Conservation (phyloP, 805 yeast genomes). For the Starmerella powellii region DNA sequence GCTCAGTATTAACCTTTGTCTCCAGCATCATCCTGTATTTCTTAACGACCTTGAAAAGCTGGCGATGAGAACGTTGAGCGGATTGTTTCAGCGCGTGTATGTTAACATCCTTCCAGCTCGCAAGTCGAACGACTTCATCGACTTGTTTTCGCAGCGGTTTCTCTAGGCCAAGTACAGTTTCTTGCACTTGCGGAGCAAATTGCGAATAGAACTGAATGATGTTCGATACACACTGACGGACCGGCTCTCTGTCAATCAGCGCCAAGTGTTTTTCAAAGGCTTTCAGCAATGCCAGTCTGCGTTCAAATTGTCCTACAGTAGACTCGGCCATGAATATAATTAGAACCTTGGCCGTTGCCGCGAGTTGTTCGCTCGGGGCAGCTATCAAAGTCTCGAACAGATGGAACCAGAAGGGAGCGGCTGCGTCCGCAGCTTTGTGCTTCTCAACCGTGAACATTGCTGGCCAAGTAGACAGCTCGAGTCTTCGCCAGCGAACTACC, state of each 20-base stretch:
- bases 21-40: slow-evolving; percentile 60
- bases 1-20: slow-evolving; percentile 29
- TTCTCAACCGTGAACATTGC: slow-evolving; percentile 52
- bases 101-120: slow-evolving; percentile 96
- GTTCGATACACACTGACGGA: slow-evolving; percentile 40
- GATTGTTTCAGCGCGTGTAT: slow-evolving; percentile 88
- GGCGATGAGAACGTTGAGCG: slow-evolving; percentile 77
- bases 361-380: slow-evolving; percentile 29
- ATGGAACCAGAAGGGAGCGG: slow-evolving; percentile 87
- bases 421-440: slow-evolving; percentile 32
- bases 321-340: slow-evolving; percentile 66
- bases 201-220: slow-evolving; percentile 55
- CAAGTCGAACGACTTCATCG: slow-evolving; percentile 70
- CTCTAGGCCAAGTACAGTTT: slow-evolving; percentile 36
- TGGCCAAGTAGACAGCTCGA: slow-evolving; percentile 81
- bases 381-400: slow-evolving; percentile 59
- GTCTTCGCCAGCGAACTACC: slow-evolving; percentile 80
- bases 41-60: slow-evolving; percentile 68
- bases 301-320: slow-evolving; percentile 57
- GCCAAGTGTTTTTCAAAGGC: slow-evolving; percentile 52
- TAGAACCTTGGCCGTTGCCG: slow-evolving; percentile 43
- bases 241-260: background rate
- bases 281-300: slow-evolving; percentile 47
- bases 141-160: slow-evolving; percentile 63
- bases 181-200: slow-evolving; percentile 42